Conservation (phyloP, 345 rosid genomes). For the Eutrema japonicum region DNA sequence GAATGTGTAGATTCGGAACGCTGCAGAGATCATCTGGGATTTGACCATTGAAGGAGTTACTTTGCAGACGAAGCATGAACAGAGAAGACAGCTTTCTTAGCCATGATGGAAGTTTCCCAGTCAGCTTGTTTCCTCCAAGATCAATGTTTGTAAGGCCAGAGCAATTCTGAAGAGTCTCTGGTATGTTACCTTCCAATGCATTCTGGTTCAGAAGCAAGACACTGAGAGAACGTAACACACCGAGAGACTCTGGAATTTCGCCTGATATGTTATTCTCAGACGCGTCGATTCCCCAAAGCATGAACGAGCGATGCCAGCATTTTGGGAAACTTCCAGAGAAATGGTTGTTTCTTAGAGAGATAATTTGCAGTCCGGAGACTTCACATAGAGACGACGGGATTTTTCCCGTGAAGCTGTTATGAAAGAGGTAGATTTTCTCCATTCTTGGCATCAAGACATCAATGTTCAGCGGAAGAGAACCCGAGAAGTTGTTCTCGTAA, state of each 20-base stretch:
- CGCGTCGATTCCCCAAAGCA: conserved; percentile 53
- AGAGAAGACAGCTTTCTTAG: conserved; percentile 38
- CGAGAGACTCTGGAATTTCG: conserved; percentile 49
- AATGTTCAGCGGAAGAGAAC: conserved; percentile 50
- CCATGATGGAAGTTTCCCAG: conserved; percentile 54
- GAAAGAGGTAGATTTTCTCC: conserved; percentile 46
- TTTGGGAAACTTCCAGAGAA: conserved; percentile 51
- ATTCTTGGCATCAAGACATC: conserved; percentile 52
- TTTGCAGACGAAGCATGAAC: conserved; percentile 50
- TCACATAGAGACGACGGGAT: conserved; percentile 54
- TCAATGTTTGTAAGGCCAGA: conserved; percentile 52
- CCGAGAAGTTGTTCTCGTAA: conserved; percentile 54
- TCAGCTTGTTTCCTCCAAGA: conserved; percentile 56
- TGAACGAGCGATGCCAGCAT: conserved; percentile 49
- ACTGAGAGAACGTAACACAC: conserved; percentile 48
- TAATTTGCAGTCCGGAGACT: conserved; percentile 46
- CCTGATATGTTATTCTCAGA: conserved; percentile 58
- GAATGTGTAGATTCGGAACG: conserved; percentile 49
- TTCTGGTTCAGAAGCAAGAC: conserved; percentile 55
- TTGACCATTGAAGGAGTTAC: conserved; percentile 46
- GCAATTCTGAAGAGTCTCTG: conserved; percentile 57
- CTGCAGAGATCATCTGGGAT: conserved; percentile 47
- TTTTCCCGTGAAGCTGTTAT: conserved; percentile 47
- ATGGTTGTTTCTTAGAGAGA: conserved; percentile 49
- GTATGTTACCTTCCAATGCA: conserved; percentile 51